Base-by-base conservation (phyloP, 768 basidiomycete genomes). In the Boletus rufocinnamomeus region DNA sequence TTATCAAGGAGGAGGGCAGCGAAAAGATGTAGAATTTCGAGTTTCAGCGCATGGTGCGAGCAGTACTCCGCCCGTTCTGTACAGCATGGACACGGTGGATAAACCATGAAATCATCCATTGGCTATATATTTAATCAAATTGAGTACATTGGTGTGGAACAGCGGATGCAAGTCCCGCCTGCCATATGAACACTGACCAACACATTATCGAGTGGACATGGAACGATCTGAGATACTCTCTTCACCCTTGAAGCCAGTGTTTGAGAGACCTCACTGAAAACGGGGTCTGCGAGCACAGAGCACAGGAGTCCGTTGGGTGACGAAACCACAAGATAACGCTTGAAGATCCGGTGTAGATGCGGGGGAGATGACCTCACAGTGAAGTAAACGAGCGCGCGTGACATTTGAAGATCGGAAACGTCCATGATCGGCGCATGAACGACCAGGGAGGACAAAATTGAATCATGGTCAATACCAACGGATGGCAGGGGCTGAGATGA, bases 51-150 rank as follows among this genome's bases (percentile, higher is more conserved):
- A 52, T 79, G 79, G 11, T 62, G 56, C 10, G 71, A 64, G 40
- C 64, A 58, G 43, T 63, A 65, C 41, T 70, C 69, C 32, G 48
- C 28, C 44, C 56, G 59, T 54, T 67, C 64, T 48, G 60, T 65
- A 69, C 72, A 66, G 52, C 58, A 58, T 55, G 72, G 54, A 57
- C 69, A 72, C 13, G 72, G 69, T 28, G 74, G 72, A 56, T 74
- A 74, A 62, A 72, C 77, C 74, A 82, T 69, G 63, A 77, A 78
- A 66, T 82, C 77, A 71, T 80, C 77, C 74, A 82, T 73, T 47
- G 82, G 80, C 84, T 85, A 71, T 68, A 72, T 64, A 61, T 65
- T 49, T 53, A 63, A 60, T 55, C 14, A 54, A 44, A 44, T 65
- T 69, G 54, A 69, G 65, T 69, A 69, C 62, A 64, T 54, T 21